Evolutionary conservation across 2,329 filamentous ascomycete species (phyloP).

Genomic region (Aspergillus neoniger): DNA sequence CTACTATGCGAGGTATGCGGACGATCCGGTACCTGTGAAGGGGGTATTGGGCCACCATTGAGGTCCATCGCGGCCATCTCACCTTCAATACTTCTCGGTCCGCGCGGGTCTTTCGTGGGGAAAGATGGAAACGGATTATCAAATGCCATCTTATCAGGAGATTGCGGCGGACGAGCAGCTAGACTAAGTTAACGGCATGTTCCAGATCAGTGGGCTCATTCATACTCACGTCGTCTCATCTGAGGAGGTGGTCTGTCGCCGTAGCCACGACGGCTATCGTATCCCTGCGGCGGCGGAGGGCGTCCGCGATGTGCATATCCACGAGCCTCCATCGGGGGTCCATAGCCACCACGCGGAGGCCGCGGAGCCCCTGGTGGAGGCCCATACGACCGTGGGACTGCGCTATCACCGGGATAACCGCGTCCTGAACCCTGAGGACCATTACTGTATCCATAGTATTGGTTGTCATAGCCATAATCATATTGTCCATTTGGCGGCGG

Average conservation of each 20-base stretch:
- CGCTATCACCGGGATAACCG: slow-evolving; percentile 29
- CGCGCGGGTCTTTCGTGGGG: slow-evolving; percentile 30
- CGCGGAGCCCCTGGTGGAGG: slow-evolving; percentile 32
- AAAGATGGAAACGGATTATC: slow-evolving; percentile 55
- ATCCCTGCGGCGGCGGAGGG: slow-evolving; percentile 26
- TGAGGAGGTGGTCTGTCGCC: slow-evolving; percentile 34
- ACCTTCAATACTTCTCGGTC: slow-evolving; percentile 38
- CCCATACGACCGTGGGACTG: slow-evolving; percentile 29
- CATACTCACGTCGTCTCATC: slow-evolving; percentile 36
- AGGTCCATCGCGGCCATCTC: slow-evolving; percentile 44
- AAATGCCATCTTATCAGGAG: slow-evolving; percentile 42
- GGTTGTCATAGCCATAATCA: slow-evolving; percentile 31
- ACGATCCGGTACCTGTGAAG: slow-evolving; percentile 28
- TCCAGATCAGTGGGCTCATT: neutral
- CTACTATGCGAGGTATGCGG: slow-evolving; percentile 44
- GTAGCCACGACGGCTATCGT: slow-evolving; percentile 29
- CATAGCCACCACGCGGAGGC: slow-evolving; percentile 35
- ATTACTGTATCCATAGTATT: slow-evolving; percentile 24
- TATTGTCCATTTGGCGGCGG: slow-evolving; percentile 29
- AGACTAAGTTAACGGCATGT: neutral
- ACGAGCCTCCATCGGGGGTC: slow-evolving; percentile 24
- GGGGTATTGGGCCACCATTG: slow-evolving; percentile 32
- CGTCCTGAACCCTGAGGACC: slow-evolving; percentile 32
- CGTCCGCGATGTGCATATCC: slow-evolving; percentile 31
- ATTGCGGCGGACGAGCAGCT: slow-evolving; percentile 38